Base-by-base conservation (phyloP, 805 yeast species). In the Metschnikowia borealis region DNA sequence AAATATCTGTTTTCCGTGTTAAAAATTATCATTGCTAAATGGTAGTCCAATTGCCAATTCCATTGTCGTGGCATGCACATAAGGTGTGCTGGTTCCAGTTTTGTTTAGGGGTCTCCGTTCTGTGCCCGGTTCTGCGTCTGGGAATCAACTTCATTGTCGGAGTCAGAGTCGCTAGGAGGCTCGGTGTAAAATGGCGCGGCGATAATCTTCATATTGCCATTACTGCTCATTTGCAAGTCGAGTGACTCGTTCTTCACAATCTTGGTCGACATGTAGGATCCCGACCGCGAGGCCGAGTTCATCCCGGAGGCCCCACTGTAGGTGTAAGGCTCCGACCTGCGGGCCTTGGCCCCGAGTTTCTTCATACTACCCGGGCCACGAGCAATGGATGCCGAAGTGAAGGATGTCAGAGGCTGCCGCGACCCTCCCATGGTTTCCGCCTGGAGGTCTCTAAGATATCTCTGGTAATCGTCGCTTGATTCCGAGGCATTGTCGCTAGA, bases 181-280 rank as follows among this genome's bases (percentile, higher is more conserved):
- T 65, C 65, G 46, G 61, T 62, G 59, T 70, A 71, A 48, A 65
- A 70, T 20, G 75, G 74, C 14, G 69, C 66, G 18, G 74, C 71
- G 17, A 71, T 64, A 7, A 70, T 62, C 5, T 68, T 65, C 62
- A 57, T 54, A 47, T 47, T 53, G 6, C 57, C 60, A 43, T 35
- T 45, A 18, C 36, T 47, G 38, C 38, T 49, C 43, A 55, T 44
- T 14, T 52, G 53, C 31, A 53, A 23, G 46, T 44, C 45, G 37
- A 53, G 38, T 29, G 49, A 46, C 39, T 57, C 59, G 26, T 47
- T 39, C 45, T 49, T 21, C 13, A 34, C 47, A 38, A 53, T 36
- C 18, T 49, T 49, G n/a, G 54, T 54, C 5, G 60, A 53, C 15
- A 50, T 32, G 31, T 42, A 51, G 2, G 60, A 54, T 35, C 38